phyloP scores from a whole-genome alignment of 2,329 filamentous ascomycete species.

The Fusarium sp. region DNA sequence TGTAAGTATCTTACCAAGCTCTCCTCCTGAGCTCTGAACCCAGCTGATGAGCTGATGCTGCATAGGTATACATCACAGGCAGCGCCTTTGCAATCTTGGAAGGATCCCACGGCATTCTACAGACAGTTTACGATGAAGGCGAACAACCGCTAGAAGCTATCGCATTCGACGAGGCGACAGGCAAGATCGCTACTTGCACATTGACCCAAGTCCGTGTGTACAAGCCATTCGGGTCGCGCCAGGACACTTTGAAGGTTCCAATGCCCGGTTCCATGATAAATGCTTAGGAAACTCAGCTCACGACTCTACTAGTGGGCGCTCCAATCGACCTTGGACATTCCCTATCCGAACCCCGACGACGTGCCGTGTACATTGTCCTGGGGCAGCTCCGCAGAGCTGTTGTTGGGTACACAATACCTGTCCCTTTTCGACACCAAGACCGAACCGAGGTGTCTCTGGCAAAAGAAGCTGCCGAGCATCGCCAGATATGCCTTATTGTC shows the following conservation, averaged over 20 bases:
- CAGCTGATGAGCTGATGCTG: conserved; percentile 12
- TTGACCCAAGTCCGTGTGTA: conserved; percentile 77
- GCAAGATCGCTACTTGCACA: conserved; percentile 84
- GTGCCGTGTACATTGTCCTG: conserved; percentile 74
- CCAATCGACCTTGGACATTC: conserved; percentile 67
- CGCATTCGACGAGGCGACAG: conserved; percentile 80
- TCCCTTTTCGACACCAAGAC: conserved; percentile 69
- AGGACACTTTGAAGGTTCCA: conserved; percentile 78
- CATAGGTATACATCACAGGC: conserved; percentile 87
- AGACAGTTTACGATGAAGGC: conserved; percentile 92
- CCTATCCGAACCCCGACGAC: conserved; percentile 35
- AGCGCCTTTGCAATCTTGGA: conserved; percentile 86
- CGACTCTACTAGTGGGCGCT: conserved; percentile 64
- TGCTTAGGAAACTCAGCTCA: conserved; percentile 31
- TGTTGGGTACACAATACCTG: conserved; percentile 77
- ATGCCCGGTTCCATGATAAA: background rate
- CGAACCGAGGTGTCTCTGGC: conserved; percentile 72
- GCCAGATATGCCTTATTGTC: conserved; percentile 81
- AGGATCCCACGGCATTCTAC: conserved; percentile 77
- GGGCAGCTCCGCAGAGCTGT: conserved; percentile 85
- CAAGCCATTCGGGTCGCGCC: conserved; percentile 74
- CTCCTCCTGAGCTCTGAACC: background rate
- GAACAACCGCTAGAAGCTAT: conserved; percentile 75
- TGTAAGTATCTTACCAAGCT: conserved; percentile 57
- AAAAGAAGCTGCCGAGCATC: conserved; percentile 75